Conservation (phyloP, 176 grass and related monocot species). For the Canna indica region DNA sequence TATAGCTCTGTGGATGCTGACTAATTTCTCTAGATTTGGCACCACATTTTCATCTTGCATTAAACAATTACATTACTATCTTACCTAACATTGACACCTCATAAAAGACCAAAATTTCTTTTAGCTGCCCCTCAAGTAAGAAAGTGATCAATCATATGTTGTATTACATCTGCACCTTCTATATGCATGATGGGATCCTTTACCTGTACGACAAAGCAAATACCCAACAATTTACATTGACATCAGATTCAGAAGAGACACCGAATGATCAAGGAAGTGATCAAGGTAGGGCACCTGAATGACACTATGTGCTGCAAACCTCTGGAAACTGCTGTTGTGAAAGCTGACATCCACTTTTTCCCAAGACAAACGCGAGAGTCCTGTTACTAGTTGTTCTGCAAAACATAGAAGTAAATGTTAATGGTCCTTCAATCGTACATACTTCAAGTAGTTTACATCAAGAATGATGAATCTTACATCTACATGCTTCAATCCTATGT, state of each 20-base stretch:
- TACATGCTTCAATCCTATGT: background rate
- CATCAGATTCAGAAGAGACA: too few relatives aligned
- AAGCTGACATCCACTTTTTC: slow-evolving; percentile 97
- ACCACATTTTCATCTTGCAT: too few relatives aligned
- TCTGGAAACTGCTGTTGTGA: slow-evolving; percentile 64
- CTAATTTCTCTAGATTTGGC: too few relatives aligned
- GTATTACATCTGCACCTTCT: slow-evolving; percentile 82
- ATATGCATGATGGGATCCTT: slow-evolving; percentile 61
- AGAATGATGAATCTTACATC: slow-evolving; percentile 5
- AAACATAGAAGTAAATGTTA: slow-evolving; percentile 6
- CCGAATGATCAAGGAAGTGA: background rate
- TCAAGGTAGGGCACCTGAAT: slow-evolving; percentile 56
- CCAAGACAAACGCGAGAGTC: slow-evolving; percentile 73
- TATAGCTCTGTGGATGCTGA: too few relatives aligned
- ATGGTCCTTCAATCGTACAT: background rate
- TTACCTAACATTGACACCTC: too few relatives aligned
- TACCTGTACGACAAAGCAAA: slow-evolving; percentile 23
- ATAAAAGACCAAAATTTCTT: background rate
- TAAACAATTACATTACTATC: too few relatives aligned
- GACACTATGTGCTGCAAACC: slow-evolving; percentile 75
- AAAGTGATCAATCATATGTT: slow-evolving; percentile 82
- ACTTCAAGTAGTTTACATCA: slow-evolving; percentile 18
- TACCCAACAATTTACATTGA: too few relatives aligned
- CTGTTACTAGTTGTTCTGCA: slow-evolving; percentile 69
- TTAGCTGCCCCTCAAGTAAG: background rate